These are phyloP conservation scores for Trichosporon sp. DNA, from an alignment of 1,284 basidiomycete species.

Conservation along the genomic window DNA sequence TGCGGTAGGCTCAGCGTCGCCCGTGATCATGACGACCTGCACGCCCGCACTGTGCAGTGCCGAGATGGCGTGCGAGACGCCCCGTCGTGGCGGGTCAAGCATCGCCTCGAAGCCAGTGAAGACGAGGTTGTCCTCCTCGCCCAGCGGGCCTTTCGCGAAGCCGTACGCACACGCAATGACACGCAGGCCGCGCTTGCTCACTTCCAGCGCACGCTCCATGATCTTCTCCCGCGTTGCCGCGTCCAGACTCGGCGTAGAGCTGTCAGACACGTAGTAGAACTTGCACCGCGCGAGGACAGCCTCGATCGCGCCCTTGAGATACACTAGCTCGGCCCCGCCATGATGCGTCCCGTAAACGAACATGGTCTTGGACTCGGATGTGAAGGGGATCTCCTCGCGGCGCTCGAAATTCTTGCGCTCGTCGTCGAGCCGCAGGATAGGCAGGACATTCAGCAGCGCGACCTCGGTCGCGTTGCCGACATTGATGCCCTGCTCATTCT, in stretches of 20 bases:
- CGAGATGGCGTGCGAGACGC: conserved; percentile 81
- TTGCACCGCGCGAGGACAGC: conserved; percentile 76
- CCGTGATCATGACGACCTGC: conserved; percentile 97
- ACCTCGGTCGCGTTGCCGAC: conserved; percentile 89
- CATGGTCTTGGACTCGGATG: conserved; percentile 89
- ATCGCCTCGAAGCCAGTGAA: conserved; percentile 93
- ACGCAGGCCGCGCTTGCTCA: conserved; percentile 71
- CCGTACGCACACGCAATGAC: conserved; percentile 89
- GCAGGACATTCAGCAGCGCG: conserved; percentile 78
- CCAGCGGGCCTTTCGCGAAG: conserved; percentile 45
- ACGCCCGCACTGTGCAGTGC: conserved; percentile 78
- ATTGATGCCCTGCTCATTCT: conserved; percentile 66
- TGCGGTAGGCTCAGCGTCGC: conserved; percentile 88
- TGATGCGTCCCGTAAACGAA: conserved; percentile 66
- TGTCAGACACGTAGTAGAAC: conserved; percentile 80
- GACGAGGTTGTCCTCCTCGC: conserved; percentile 57
- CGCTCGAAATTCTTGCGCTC: conserved; percentile 66
- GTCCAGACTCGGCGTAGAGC: conserved; percentile 72
- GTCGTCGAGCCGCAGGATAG: conserved; percentile 64
- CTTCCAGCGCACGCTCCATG: conserved; percentile 61
- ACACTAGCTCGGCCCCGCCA: conserved; percentile 64
- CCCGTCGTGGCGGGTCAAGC: conserved; percentile 88
- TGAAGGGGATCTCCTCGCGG: conserved; percentile 77
- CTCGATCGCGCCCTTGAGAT: conserved; percentile 90
- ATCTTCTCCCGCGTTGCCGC: conserved; percentile 61